Evolutionary conservation across 106 monocot species (phyloP).

Genomic region (Dendrobium nobile): DNA sequence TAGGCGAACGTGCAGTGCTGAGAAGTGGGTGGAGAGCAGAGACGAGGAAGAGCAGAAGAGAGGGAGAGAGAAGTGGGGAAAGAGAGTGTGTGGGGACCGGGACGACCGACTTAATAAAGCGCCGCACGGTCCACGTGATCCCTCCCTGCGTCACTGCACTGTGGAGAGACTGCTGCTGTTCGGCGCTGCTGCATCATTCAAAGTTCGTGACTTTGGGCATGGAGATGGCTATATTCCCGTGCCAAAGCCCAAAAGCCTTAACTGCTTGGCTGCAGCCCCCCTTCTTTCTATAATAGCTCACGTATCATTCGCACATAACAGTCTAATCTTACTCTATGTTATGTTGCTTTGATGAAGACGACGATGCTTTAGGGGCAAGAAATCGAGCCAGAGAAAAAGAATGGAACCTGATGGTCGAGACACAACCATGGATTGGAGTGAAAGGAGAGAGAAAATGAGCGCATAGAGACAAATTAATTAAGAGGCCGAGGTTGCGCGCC

Average conservation of each 20-base stretch:
- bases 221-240: not conserved
- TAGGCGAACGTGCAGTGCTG: too few species aligned
- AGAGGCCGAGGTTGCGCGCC: not conserved
- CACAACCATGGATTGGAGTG: not conserved
- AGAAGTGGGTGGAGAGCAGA: too few species aligned
- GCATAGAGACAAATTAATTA: slow-evolving; percentile 3
- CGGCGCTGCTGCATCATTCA: slow-evolving; percentile 9
- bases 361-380: not conserved
- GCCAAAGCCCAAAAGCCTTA: not conserved
- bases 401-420: not conserved
- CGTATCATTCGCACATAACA: too few species aligned
- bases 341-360: not conserved
- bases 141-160: not conserved
- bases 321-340: not conserved
- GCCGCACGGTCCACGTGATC: slow-evolving; percentile 9
- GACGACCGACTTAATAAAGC: not conserved
- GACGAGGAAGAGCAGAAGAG: not conserved
- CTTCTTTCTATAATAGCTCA: too few species aligned
- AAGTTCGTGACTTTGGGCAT: not conserved
- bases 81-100: not conserved
- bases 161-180: not conserved
- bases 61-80: not conserved
- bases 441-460: not conserved
- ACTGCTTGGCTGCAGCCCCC: not conserved
- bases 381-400: not conserved